Percentiles rank a stretch among this genome's conserved stretches.
These are phyloP conservation scores for Saprolegnia diclina DNA, from an alignment of 352 stramenopile species.

Conservation along the genomic window DNA sequence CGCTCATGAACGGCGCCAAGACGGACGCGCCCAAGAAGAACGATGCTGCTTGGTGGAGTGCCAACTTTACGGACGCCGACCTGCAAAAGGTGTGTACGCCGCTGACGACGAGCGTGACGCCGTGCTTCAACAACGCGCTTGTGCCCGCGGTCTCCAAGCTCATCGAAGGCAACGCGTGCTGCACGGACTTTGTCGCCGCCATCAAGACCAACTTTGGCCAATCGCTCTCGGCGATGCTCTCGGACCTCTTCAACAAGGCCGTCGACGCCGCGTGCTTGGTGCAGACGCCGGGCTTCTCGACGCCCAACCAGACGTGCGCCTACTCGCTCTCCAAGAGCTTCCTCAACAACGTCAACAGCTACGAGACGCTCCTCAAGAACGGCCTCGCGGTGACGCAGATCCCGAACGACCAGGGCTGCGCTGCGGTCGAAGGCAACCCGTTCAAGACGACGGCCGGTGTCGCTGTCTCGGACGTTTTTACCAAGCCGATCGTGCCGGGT, in stretches of 20 bases:
- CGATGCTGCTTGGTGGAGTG: not conserved
- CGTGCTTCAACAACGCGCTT: slow-evolving; percentile 12
- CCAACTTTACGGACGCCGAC: not conserved
- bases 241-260: slow-evolving; percentile 30
- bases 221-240: slow-evolving; percentile 33
- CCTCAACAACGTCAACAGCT: slow-evolving; percentile 3
- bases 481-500: slow-evolving; percentile 29
- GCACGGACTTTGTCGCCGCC: slow-evolving; percentile 35
- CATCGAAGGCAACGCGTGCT: slow-evolving; percentile 31
- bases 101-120: not conserved
- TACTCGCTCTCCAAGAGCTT: slow-evolving; percentile 35
- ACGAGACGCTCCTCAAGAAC: slow-evolving; percentile 24
- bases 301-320: slow-evolving; percentile 35
- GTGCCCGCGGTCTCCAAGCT: slow-evolving; percentile 13
- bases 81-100: slow-evolving; percentile 12
- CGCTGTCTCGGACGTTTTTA: slow-evolving; percentile 28
- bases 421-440: slow-evolving; percentile 33
- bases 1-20: not conserved
- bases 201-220: slow-evolving; percentile 37
- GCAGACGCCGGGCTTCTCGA: slow-evolving; percentile 35
- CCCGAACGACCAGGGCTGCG: slow-evolving; percentile 45
- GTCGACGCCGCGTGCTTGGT: slow-evolving; percentile 35
- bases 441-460: slow-evolving; percentile 38
- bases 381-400: slow-evolving; percentile 33
- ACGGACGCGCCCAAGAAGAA: not conserved